Percentiles rank a stretch among this genome's conserved stretches.
Conservation (phyloP, 768 basidiomycete species). For the Phylloporus sp. region DNA sequence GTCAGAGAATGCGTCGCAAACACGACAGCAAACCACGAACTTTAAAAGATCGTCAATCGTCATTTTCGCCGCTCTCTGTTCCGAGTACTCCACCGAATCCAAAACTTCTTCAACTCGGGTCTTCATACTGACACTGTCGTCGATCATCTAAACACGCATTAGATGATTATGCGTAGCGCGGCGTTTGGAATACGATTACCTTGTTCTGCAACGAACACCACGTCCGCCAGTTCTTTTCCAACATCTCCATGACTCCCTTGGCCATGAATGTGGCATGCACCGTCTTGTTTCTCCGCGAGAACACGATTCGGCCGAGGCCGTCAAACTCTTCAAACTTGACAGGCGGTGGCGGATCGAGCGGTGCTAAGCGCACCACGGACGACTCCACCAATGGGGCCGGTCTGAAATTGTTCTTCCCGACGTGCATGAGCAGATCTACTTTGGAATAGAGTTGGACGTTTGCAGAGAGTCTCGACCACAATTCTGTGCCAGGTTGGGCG, state of each 20-base stretch:
- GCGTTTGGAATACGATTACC: slow-evolving; percentile 31
- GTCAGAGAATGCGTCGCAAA: background rate
- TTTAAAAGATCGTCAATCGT: slow-evolving; percentile 86
- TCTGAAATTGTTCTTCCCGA: slow-evolving; percentile 94
- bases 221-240: slow-evolving; percentile 89
- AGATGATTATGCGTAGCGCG: background rate
- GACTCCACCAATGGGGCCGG: slow-evolving; percentile 95
- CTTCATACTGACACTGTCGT: slow-evolving; percentile 67
- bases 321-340: slow-evolving; percentile 98
- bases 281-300: slow-evolving; percentile 86
- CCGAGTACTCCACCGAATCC: slow-evolving; percentile 62
- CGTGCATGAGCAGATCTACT: slow-evolving; percentile 94
- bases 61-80: slow-evolving; percentile 89
- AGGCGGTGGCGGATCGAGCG: slow-evolving; percentile 92
- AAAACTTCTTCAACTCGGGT: slow-evolving; percentile 69
- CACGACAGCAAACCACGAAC: slow-evolving; percentile 40
- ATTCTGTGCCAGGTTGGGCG: slow-evolving; percentile 72
- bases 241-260: slow-evolving; percentile 90
- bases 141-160: slow-evolving; percentile 47
- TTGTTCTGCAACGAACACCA: slow-evolving; percentile 81
- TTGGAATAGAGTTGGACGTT: slow-evolving; percentile 98
- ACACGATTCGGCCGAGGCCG: slow-evolving; percentile 86
- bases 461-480: slow-evolving; percentile 93
- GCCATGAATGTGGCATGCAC: slow-evolving; percentile 87
- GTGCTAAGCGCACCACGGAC: slow-evolving; percentile 85